Conservation (phyloP, 192 early-diverging fungal genomes). For the Coemansia sp. region DNA sequence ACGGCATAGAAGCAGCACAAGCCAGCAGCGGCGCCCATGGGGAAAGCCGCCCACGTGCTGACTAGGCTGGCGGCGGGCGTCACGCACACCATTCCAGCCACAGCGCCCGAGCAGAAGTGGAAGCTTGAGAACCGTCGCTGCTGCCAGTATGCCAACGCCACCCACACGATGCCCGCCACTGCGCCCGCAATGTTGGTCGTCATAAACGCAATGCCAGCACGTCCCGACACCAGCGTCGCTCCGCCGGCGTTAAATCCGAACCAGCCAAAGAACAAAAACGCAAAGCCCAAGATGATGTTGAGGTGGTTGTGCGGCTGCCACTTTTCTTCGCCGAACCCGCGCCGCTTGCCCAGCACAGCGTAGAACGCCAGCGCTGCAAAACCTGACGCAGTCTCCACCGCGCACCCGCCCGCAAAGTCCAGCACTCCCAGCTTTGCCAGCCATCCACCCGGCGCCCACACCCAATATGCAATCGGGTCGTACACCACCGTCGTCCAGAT, state of each 20-base stretch:
- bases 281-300: constrained; percentile 75
- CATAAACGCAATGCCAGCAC: constrained; percentile 74
- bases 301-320: constrained; percentile 79
- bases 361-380: constrained; percentile 80
- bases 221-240: constrained; percentile 67
- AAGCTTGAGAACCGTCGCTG: constrained; percentile 76
- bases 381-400: constrained; percentile 82
- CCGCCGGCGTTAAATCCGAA: constrained; percentile 86
- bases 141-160: constrained; percentile 67
- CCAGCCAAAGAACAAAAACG: constrained; percentile 91
- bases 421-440: constrained; percentile 68
- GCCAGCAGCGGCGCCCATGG: constrained; percentile 72
- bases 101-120: constrained; percentile 86
- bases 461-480: constrained; percentile 76
- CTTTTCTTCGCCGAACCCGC: constrained; percentile 57
- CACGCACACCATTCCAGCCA: constrained; percentile 86
- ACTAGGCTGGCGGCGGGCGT: constrained; percentile 85
- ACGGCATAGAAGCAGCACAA: constrained; percentile 66
- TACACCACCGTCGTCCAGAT: constrained; percentile 74
- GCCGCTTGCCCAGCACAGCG: constrained; percentile 79
- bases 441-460: constrained; percentile 84
- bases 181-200: constrained; percentile 75
- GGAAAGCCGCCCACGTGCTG: constrained; percentile 66
- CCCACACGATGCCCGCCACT: constrained; percentile 69
- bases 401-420: constrained; percentile 89